Base-by-base conservation (phyloP, 345 rosid genomes). In the Syzygium jambos region DNA sequence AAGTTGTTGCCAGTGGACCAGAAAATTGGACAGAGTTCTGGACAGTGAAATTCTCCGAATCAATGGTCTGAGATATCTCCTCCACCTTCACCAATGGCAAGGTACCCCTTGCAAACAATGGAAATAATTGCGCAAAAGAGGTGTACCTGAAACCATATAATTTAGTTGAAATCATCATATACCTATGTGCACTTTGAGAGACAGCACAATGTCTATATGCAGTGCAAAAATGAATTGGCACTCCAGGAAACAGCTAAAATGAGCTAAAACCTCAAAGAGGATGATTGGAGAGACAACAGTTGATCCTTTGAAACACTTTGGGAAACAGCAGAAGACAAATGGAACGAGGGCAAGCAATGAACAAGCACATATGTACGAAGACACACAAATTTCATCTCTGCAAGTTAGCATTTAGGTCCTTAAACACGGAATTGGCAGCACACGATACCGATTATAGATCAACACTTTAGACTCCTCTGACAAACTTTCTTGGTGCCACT, bases 21-120 rank as follows among this genome's bases (percentile, higher is more conserved):
- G 97, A 85, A 86, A 97, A 95, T 84, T 80, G 95, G 54, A 97
- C 96, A 59, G 94, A 95, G 87, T 96, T 95, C 88, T 96, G 94
- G 53, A 95, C 98, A 1, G 98, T 93, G 87, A 96, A 95, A 90
- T 52, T 95, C 51, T 94, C 95, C 0, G 99, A 94, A 90, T 97
- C 99, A 85, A 97, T 95, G 85, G 94, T 95, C 90, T 97, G 98
- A 83, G 98, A 97, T 89, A 97, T 97, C 91, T 97, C 98, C 86
- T 96, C 99, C 78, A 96, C 98, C 89, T 93, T 96, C 16, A 94
- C 93, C 88, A 96, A 84, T 5, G 91, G 94, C 78, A 93, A 88
- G 23, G 92, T 88, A 51, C 96, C 96, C 52, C 94, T 92, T 17
- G 98, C 93, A 90, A 97, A 91, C 91, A 96, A 88, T 5, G 99